Evolutionary conservation across 2,329 filamentous ascomycete species (phyloP).

Genomic region (Albophoma yamanashiensis): DNA sequence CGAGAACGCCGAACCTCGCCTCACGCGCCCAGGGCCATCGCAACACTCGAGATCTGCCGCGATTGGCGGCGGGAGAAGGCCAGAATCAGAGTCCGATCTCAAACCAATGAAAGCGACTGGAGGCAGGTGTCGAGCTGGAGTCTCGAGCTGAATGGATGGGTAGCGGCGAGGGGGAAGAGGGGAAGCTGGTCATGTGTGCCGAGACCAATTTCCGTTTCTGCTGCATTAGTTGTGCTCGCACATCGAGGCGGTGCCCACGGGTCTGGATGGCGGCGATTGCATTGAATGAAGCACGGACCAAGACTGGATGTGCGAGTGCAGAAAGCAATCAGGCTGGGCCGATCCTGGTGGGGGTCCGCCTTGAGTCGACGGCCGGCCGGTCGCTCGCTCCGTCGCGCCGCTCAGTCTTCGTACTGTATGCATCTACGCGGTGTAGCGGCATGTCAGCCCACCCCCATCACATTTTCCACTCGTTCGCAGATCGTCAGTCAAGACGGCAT

Average conservation of each 20-base stretch:
- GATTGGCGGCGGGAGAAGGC: neutral
- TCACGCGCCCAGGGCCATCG: neutral
- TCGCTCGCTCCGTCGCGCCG: neutral
- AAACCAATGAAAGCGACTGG: neutral
- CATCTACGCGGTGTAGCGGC: neutral
- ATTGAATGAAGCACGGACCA: neutral
- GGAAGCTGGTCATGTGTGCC: neutral
- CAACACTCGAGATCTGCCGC: neutral
- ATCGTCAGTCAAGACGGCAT: neutral
- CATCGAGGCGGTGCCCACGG: neutral
- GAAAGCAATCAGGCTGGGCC: neutral
- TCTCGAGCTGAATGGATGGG: neutral
- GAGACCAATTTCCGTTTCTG: neutral
- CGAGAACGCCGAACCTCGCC: neutral
- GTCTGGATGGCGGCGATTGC: neutral
- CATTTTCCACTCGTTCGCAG: neutral
- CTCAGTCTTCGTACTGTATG: neutral
- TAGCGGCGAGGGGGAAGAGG: neutral
- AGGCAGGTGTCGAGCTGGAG: neutral
- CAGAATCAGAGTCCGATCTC: neutral
- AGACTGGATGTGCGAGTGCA: neutral
- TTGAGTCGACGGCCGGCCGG: neutral
- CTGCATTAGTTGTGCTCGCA: neutral
- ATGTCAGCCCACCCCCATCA: neutral
- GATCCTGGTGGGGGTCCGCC: neutral